Evolutionary conservation across 495 filamentous ascomycete genomes (phyloP), one percentile per base, ranked within the genome.

Genomic region (Penicillium taxi): DNA sequence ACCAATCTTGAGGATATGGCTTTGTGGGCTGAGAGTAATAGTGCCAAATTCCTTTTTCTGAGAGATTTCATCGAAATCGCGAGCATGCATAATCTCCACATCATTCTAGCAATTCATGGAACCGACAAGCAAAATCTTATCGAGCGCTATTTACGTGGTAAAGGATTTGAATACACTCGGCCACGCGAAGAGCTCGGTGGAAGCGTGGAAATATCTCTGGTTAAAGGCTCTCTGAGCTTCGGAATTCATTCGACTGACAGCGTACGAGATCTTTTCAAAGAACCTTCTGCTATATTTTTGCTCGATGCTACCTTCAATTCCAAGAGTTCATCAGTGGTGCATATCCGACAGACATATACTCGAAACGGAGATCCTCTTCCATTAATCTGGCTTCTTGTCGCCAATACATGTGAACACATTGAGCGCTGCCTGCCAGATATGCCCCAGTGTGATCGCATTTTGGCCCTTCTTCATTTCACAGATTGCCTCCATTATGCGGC

Each of bases 21-120:
- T 8, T 50, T 59, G 9, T 78, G 73, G 68, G 70, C 73, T 4
- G 69, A 75, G 29, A 61, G 67, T 9, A 72, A 67, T 9, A 78
- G 76, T 44, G 52, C 72, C 18, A 74, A 80, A 48, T 77, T 82
- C 46, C 44, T 63, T 14, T 69, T 83, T 41, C 53, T 81, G 4
- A 54, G 66, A 21, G 58, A 69, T 47, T 55, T 82, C 25, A 47
- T 79, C 32, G 50, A 73, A 34, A 41, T 63, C 27, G 52, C 64
- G 6, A 56, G 58, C 7, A 41, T 49, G 3, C 44, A 55, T 22
- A 58, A 66, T 14, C 31, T 68, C 9, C 74, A 78, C 42, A 39
- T 80, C 25, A 58, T 65, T 2, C 54, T 78, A 6, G 56, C 69
- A 16, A 61, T 70, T 2, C 45, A 59, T 39, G 50, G 55, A 16